Evolutionary conservation across 2,329 filamentous ascomycete species (phyloP), one percentile per base, ranked within the genome.

Genomic region (Sporothrix luriei): DNA sequence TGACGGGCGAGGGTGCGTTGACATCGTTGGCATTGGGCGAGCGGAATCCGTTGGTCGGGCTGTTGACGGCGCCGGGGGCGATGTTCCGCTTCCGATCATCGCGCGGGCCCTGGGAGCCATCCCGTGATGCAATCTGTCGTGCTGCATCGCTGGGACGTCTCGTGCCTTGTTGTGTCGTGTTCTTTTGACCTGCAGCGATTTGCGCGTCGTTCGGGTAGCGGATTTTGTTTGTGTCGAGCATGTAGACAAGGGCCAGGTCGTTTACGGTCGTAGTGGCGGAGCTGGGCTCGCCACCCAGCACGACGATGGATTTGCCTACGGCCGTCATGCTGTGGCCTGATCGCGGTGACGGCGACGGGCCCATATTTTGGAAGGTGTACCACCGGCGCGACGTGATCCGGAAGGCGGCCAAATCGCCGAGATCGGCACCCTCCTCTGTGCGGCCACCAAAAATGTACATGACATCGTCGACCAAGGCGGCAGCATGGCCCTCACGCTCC

Each of bases 331-430:
- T 97, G 79, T 99, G 95, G 1, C 95, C 95, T 19, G 94, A 98
- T 71, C 95, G 87, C 43, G 95, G 90, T 3, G 94, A 97, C 0
- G 95, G 95, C 0, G 94, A 96, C 3, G 94, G 94, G 0, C 95
- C 95, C 95, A 99, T 99, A 77, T 99, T 99, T 77, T 99, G 95
- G 80, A 99, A 99, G 48, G 95, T 99, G 79, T 98, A 99, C 95
- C 95, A 99, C 71, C 95, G 88, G 73, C 92, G 89, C 13, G 93
- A 93, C 0, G 90, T 88, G 71, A 88, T 88, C 68, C 85, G 81
- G 75, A 88, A 88, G 1, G 95, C 95, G 2, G 95, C 94, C 55
- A 99, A 84, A 79, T 99, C 95, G 46, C 94, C 95, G 4, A 99
- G 83, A 78, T 99, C 95, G 38, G 90, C 88, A 1, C 95, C 95